Evolutionary conservation across 108 stramenopile species (phyloP).

Genomic region (Cyclotella kingstonii): DNA sequence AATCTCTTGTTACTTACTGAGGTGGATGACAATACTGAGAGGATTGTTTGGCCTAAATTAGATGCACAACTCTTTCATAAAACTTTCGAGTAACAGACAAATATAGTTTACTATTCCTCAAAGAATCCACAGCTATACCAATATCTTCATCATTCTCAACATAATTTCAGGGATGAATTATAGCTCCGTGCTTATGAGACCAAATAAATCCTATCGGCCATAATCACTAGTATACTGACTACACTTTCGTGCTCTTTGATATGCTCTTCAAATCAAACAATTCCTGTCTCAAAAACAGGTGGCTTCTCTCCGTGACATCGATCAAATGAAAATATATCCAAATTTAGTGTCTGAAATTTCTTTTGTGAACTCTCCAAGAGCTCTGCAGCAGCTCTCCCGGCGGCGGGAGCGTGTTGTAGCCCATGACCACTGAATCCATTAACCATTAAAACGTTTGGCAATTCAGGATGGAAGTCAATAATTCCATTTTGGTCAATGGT

Average conservation of each 20-base stretch:
- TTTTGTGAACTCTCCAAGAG: conserved; percentile 48
- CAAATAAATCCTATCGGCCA: too few relatives aligned
- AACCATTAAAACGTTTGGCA: conserved; percentile 60
- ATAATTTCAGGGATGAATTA: too few relatives aligned
- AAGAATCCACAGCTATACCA: too few relatives aligned
- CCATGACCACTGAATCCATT: conserved; percentile 81
- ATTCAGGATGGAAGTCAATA: conserved; percentile 74
- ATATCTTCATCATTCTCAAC: too few relatives aligned
- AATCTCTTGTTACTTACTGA: neutral
- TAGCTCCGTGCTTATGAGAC: too few relatives aligned
- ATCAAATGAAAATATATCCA: conserved; percentile 62
- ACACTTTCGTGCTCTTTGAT: neutral
- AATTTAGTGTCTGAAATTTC: conserved; percentile 56
- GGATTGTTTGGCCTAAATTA: neutral
- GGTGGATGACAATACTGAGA: too few relatives aligned
- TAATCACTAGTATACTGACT: neutral
- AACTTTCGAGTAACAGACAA: neutral
- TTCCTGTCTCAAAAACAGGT: conserved; percentile 52
- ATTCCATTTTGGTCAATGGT: conserved; percentile 81
- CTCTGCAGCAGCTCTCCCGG: conserved; percentile 67
- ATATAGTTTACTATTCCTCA: neutral
- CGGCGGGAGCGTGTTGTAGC: conserved; percentile 65
- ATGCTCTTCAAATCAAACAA: conserved; percentile 22
- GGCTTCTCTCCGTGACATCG: conserved; percentile 27
- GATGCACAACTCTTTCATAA: neutral